Evolutionary conservation across 192 early-diverging fungal genomes (phyloP).

Genomic region (Funneliformis mosseae): DNA sequence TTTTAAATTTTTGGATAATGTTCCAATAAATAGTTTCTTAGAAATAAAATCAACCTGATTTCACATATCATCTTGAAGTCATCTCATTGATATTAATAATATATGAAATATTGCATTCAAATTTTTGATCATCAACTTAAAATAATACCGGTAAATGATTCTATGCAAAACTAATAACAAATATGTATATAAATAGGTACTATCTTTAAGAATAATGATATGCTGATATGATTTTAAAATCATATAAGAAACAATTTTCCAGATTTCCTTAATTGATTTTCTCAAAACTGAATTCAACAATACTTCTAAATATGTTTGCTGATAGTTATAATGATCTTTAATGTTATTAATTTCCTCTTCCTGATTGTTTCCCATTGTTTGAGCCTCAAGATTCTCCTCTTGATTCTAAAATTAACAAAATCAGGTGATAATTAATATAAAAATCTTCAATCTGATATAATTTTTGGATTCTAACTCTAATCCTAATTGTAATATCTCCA

Average conservation of each 20-base stretch:
- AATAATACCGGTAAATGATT: background rate
- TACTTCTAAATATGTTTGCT: background rate
- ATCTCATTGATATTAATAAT: background rate
- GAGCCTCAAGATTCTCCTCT: too few relatives aligned
- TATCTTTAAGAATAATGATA: background rate
- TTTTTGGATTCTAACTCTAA: too few relatives aligned
- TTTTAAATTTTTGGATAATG: background rate
- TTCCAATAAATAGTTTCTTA: background rate
- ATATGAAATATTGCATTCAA: background rate
- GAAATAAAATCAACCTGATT: background rate
- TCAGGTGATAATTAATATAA: too few relatives aligned
- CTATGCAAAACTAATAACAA: background rate
- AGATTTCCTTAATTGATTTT: background rate
- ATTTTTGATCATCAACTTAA: conserved; percentile 10
- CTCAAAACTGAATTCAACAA: background rate
- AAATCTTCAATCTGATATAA: too few relatives aligned
- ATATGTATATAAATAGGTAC: background rate
- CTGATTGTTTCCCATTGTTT: background rate
- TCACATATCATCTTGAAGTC: background rate
- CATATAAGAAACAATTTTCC: background rate
- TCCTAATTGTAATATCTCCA: too few relatives aligned
- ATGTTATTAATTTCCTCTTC: background rate
- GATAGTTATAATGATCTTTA: background rate
- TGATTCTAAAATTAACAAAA: too few relatives aligned
- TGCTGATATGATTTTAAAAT: background rate